Conservation (phyloP, 352 stramenopile species). For the Globisporangium paroecandrum region DNA sequence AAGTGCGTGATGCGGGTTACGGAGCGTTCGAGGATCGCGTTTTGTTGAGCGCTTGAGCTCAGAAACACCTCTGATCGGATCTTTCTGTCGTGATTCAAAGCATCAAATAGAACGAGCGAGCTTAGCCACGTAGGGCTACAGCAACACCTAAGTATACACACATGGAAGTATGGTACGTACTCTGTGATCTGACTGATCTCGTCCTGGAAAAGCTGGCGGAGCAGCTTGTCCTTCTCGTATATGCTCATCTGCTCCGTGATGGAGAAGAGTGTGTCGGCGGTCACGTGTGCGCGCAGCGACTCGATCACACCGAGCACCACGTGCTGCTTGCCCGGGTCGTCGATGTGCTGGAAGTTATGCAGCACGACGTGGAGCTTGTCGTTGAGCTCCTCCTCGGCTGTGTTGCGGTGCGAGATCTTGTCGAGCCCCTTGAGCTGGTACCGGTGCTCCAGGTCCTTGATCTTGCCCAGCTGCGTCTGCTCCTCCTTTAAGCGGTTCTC, state of each 20-base stretch:
- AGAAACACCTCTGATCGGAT: constrained; percentile 45
- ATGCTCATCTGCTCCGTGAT: constrained; percentile 54
- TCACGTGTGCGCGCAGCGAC: constrained; percentile 43
- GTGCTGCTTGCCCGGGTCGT: constrained; percentile 49
- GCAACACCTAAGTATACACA: neutral
- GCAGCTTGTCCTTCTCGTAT: constrained; percentile 57
- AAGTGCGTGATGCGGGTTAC: constrained; percentile 56
- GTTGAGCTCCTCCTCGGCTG: constrained; percentile 40
- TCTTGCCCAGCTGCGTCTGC: constrained; percentile 27
- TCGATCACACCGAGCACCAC: constrained; percentile 50
- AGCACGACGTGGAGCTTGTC: constrained; percentile 48
- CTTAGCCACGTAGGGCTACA: neutral
- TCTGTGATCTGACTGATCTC: constrained; percentile 51
- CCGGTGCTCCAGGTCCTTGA: constrained; percentile 48
- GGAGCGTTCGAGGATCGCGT: constrained; percentile 58
- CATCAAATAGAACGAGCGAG: neutral
- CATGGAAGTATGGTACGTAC: constrained; percentile 21
- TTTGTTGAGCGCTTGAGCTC: constrained; percentile 55
- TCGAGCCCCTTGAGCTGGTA: constrained; percentile 52
- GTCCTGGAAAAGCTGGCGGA: constrained; percentile 46
- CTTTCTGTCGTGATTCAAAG: constrained; percentile 27
- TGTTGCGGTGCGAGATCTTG: constrained; percentile 46
- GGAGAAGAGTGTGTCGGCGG: constrained; percentile 35
- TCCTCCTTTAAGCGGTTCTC: constrained; percentile 35
- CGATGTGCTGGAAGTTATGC: constrained; percentile 58